Evolutionary conservation across 345 rosid species (phyloP).

Genomic region (Moringa oleifera): DNA sequence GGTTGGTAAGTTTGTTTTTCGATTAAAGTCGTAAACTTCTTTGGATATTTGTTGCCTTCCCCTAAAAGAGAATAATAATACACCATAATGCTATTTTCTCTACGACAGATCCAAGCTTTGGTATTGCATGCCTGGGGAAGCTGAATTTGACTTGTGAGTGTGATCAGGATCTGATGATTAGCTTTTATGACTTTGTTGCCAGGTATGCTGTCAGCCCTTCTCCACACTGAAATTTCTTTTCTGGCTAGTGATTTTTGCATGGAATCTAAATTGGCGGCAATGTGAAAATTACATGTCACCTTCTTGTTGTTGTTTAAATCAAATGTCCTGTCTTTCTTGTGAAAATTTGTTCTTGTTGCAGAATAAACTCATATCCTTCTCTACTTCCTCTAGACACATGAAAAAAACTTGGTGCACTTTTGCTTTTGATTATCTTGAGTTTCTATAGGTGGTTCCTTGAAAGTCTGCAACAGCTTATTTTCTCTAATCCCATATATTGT

Average conservation of each 20-base stretch:
- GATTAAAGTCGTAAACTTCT: neutral
- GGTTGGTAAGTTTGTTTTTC: conserved; percentile 42
- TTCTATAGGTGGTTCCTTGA: too few relatives aligned
- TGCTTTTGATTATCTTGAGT: neutral
- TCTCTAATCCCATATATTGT: too few relatives aligned
- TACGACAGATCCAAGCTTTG: conserved; percentile 66
- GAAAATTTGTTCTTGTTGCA: too few relatives aligned
- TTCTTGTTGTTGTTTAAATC: too few relatives aligned
- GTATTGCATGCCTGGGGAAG: conserved; percentile 75
- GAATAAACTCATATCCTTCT: neutral
- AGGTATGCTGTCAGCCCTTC: conserved; percentile 35
- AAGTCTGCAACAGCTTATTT: too few relatives aligned
- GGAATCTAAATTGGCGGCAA: neutral
- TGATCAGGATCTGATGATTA: conserved; percentile 74
- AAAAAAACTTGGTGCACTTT: neutral
- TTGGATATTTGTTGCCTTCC: neutral
- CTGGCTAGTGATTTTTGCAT: neutral
- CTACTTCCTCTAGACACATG: neutral
- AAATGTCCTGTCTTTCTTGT: too few relatives aligned
- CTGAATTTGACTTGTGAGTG: conserved; percentile 58
- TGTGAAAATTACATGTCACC: neutral
- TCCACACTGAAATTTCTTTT: neutral
- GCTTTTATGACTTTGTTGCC: conserved; percentile 66
- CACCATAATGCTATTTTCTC: neutral
- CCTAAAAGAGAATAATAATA: too few relatives aligned